phyloP scores from a whole-genome alignment of 176 grass and related monocot genomes.

The Hsuehochloa calcarea region DNA sequence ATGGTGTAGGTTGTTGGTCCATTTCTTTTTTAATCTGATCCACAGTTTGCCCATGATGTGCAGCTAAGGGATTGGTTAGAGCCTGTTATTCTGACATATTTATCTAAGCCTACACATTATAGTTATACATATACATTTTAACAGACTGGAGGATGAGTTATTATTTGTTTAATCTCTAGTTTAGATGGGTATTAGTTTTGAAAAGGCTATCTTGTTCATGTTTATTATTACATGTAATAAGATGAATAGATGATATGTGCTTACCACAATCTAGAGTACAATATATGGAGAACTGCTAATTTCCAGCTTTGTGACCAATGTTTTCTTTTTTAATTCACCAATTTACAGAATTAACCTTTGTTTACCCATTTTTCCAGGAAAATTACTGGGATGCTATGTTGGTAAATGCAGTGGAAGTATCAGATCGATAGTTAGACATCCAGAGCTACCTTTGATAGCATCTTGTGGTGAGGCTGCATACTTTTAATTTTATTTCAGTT shows the following conservation, averaged over 20 bases:
- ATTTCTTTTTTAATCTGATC: slow-evolving; percentile 9
- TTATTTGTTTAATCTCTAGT: no score
- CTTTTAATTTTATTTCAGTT: background rate
- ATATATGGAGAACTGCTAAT: background rate
- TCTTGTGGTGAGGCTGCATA: slow-evolving; percentile 71
- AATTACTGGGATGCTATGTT: slow-evolving; percentile 81
- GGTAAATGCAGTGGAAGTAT: slow-evolving; percentile 98
- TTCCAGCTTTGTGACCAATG: background rate
- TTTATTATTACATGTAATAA: background rate
- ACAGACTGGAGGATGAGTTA: background rate
- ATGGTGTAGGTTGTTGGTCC: background rate
- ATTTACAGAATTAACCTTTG: background rate
- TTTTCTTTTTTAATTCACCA: background rate
- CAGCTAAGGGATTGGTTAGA: background rate
- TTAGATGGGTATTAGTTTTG: background rate
- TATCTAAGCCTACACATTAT: background rate
- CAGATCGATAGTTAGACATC: slow-evolving; percentile 90
- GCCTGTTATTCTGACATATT: background rate
- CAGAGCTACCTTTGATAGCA: slow-evolving; percentile 74
- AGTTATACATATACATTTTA: background rate
- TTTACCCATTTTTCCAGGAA: slow-evolving; percentile 45
- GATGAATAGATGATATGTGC: background rate
- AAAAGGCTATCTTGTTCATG: background rate
- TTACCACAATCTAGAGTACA: background rate
- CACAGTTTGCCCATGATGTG: background rate